These are phyloP conservation scores for Drechslera avenae DNA, from an alignment of 2,329 filamentous ascomycete genomes.

Conservation along the genomic window DNA sequence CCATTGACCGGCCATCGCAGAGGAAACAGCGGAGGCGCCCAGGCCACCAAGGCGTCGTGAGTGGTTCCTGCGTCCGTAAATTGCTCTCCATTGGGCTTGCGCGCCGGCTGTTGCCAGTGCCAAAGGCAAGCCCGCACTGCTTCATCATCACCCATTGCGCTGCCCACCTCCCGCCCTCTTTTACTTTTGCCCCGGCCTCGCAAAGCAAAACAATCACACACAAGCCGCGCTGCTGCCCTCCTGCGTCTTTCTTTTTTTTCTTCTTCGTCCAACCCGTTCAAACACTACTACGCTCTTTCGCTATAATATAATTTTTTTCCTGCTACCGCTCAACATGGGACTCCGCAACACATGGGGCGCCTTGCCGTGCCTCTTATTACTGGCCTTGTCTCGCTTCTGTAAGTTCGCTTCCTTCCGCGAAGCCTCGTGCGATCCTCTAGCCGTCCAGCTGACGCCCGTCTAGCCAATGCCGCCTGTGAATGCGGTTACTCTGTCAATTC, in stretches of 20 bases:
- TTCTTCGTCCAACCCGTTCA: constrained; percentile 16
- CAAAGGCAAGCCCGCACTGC: constrained; percentile 11
- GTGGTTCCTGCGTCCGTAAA: constrained; percentile 17
- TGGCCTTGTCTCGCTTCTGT: constrained; percentile 40
- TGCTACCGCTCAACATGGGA: constrained; percentile 16
- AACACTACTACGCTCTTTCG: constrained; percentile 27
- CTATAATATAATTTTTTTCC: constrained; percentile 17
- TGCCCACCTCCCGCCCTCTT: constrained; percentile 11
- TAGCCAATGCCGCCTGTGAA: constrained; percentile 62
- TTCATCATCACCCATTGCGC: constrained; percentile 14
- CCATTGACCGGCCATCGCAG: constrained; percentile 17
- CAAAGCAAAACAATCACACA: constrained; percentile 10
- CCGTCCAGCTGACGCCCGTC: constrained; percentile 15
- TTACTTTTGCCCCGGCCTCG: constrained; percentile 11
- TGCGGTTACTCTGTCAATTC: constrained; percentile 70
- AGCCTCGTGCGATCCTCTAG: not conserved
- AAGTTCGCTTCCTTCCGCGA: constrained; percentile 18
- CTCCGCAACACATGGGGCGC: constrained; percentile 27
- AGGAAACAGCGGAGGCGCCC: constrained; percentile 11
- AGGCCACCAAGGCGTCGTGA: constrained; percentile 9
- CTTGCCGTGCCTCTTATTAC: constrained; percentile 37
- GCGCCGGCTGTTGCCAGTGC: constrained; percentile 13
- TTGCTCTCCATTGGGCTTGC: constrained; percentile 18
- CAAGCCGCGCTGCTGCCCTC: constrained; percentile 20
- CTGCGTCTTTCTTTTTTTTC: constrained; percentile 20